These are phyloP conservation scores for Claviceps spartinae DNA, from an alignment of 2,329 filamentous ascomycete species.

Conservation along the genomic window DNA sequence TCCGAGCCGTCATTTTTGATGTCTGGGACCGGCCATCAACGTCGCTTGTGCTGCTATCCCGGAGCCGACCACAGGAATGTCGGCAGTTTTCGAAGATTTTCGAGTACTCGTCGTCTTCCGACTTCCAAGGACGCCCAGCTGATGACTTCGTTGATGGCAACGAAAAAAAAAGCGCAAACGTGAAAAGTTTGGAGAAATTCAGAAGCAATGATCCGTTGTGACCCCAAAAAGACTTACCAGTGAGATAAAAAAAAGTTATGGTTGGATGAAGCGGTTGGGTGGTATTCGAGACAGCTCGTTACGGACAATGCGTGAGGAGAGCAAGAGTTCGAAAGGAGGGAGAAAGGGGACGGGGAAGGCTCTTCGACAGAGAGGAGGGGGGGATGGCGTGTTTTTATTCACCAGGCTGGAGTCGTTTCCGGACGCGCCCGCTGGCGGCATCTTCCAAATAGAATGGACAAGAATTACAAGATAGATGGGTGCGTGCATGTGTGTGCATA, in stretches of 20 bases:
- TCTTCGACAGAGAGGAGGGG: conserved; percentile 7
- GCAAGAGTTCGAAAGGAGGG: conserved; percentile 12
- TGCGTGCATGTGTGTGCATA: neutral
- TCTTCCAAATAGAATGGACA: neutral
- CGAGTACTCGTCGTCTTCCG: neutral
- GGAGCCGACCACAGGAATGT: neutral
- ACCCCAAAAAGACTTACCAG: conserved; percentile 14
- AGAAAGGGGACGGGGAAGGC: conserved; percentile 10
- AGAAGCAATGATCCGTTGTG: neutral
- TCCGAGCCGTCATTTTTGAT: neutral
- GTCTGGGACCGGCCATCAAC: neutral
- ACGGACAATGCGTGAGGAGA: conserved; percentile 12
- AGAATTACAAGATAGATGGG: too few relatives aligned
- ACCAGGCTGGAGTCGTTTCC: conserved; percentile 2
- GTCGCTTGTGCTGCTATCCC: neutral
- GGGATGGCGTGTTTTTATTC: conserved; percentile 9
- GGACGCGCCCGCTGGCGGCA: conserved; percentile 1
- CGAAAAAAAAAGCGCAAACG: neutral
- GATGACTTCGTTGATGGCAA: neutral
- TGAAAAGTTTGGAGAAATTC: neutral
- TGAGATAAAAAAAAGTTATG: conserved; percentile 6
- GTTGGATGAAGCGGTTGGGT: conserved; percentile 8
- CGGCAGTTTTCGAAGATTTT: too few relatives aligned
- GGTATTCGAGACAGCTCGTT: conserved; percentile 16
- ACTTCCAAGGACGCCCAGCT: neutral